These are phyloP conservation scores for Selaginella moellendorffii DNA, from an alignment of 75 land plant genomes.

Conservation along the genomic window DNA sequence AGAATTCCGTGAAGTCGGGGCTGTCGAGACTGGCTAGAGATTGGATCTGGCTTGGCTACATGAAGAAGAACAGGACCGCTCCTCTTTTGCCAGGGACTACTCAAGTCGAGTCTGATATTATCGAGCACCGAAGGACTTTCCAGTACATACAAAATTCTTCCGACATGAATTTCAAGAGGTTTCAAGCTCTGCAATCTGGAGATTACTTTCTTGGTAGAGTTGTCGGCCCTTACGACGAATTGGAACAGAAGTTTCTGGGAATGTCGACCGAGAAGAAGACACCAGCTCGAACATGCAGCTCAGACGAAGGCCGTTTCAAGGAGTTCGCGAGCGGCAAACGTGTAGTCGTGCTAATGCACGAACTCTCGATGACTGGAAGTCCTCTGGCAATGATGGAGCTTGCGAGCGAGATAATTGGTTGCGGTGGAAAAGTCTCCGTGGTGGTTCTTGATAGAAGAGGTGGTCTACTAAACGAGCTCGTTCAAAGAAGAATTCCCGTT, in stretches of 20 bases:
- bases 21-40: too few species aligned
- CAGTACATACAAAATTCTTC: background rate
- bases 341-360: slow-evolving; percentile 72
- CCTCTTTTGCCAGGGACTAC: background rate
- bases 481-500: slow-evolving; percentile 47
- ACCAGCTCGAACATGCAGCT: slow-evolving; percentile 39
- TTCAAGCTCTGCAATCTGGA: background rate
- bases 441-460: slow-evolving; percentile 72
- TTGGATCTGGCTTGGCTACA: slow-evolving; percentile 10
- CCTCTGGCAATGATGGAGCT: slow-evolving; percentile 97
- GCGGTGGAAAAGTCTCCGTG: slow-evolving; percentile 75
- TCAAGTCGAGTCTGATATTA: background rate
- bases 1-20: background rate
- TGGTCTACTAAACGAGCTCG: slow-evolving; percentile 63
- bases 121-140: background rate
- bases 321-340: slow-evolving; percentile 47
- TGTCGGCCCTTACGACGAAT: slow-evolving; percentile 75
- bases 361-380: slow-evolving; percentile 94
- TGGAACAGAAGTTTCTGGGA: slow-evolving; percentile 34
- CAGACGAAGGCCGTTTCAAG: slow-evolving; percentile 43
- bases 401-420: slow-evolving; percentile 65
- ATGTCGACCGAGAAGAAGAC: slow-evolving; percentile 32
- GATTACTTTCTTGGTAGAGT: slow-evolving; percentile 49
- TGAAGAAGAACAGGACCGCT: too few species aligned
- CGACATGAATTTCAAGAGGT: background rate